Conservation (phyloP, 2,329 filamentous ascomycete genomes). For the Paecilomyces niveus region DNA sequence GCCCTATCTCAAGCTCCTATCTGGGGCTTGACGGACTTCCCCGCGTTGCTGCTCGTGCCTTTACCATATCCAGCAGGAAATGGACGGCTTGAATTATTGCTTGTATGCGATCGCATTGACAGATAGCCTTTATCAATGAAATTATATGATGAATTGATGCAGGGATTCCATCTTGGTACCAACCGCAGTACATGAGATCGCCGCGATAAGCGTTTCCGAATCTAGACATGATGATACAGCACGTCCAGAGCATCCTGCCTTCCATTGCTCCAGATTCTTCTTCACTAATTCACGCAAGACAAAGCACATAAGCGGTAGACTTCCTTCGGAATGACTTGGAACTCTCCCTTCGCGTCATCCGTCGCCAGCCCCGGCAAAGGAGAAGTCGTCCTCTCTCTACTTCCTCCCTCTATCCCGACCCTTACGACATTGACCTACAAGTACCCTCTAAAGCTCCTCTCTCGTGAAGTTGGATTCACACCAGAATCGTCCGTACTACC, state of each 20-base stretch:
- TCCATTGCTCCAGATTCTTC: neutral
- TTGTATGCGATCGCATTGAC: neutral
- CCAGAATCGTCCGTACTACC: conserved; percentile 38
- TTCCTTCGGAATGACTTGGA: conserved; percentile 24
- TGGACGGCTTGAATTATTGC: neutral
- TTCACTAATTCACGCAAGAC: neutral
- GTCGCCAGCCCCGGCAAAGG: conserved; percentile 71
- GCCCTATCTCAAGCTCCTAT: neutral
- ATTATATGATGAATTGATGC: neutral
- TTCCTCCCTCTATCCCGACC: conserved; percentile 64
- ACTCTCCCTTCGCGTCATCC: conserved; percentile 70
- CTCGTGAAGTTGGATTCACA: conserved; percentile 60
- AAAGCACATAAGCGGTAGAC: neutral
- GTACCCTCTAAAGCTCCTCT: conserved; percentile 90
- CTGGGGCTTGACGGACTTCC: conserved; percentile 1
- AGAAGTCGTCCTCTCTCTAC: conserved; percentile 62
- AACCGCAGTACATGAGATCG: neutral
- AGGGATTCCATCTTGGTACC: neutral
- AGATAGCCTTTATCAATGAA: neutral
- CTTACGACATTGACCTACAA: conserved; percentile 75
- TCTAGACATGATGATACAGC: conserved; percentile 1
- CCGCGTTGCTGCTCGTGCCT: neutral
- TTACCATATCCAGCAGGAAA: neutral
- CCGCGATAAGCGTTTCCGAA: neutral
- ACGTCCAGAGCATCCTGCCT: neutral